Percentiles rank a stretch among this genome's conserved stretches.
These are phyloP conservation scores for Allium cepa DNA, from an alignment of 106 monocot genomes.

Conservation along the genomic window DNA sequence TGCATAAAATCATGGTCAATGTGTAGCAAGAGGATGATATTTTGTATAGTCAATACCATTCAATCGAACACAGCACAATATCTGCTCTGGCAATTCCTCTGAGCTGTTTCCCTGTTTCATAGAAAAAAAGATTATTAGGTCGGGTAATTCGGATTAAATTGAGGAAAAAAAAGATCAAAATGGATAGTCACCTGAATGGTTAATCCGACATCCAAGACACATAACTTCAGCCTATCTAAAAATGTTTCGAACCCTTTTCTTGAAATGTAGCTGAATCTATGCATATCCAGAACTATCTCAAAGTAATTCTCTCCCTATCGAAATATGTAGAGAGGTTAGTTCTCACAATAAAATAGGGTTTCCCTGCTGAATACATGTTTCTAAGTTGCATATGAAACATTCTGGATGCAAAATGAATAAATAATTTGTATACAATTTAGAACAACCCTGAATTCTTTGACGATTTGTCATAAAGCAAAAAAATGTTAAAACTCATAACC, in stretches of 20 bases:
- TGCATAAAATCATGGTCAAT: slow-evolving; percentile 4
- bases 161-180: no score
- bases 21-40: slow-evolving; percentile 48
- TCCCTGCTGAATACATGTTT: no score
- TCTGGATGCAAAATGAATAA: no score
- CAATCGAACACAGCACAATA: slow-evolving; percentile 77
- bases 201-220: slow-evolving; percentile 65
- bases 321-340: neutral
- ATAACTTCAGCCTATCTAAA: slow-evolving; percentile 70
- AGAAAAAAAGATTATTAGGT: neutral
- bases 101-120: slow-evolving; percentile 64
- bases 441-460: no score
- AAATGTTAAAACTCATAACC: no score
- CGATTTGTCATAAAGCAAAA: no score
- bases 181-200: slow-evolving; percentile 64
- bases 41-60: slow-evolving; percentile 63
- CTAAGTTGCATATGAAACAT: no score
- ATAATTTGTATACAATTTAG: no score
- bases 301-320: slow-evolving; percentile 70
- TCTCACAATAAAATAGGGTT: no score
- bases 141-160: no score
- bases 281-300: slow-evolving; percentile 88
- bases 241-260: slow-evolving; percentile 88
- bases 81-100: slow-evolving; percentile 81
- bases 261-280: slow-evolving; percentile 84